These are phyloP conservation scores for Monosporascus sp. DNA, from an alignment of 2,329 filamentous ascomycete species.

Conservation along the genomic window DNA sequence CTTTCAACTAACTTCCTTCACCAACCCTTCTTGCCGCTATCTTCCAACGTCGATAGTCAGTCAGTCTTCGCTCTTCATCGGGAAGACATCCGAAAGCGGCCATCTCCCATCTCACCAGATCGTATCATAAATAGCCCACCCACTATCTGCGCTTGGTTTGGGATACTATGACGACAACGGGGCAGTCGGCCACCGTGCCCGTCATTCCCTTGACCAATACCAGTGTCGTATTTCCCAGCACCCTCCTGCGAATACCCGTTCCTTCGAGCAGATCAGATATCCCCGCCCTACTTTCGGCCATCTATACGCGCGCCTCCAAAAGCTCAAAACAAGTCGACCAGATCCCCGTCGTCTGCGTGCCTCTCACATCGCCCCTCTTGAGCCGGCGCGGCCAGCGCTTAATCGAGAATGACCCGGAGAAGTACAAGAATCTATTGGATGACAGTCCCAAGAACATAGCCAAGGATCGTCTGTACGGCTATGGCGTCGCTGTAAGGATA, in stretches of 20 bases:
- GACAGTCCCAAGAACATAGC: slow-evolving; percentile 55
- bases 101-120: too few species aligned
- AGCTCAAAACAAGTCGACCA: slow-evolving; percentile 59
- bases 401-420: slow-evolving; percentile 58
- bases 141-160: too few species aligned
- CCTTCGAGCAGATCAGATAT: slow-evolving; percentile 78
- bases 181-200: slow-evolving; percentile 52
- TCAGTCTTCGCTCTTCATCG: too few species aligned
- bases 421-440: slow-evolving; percentile 41
- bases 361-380: slow-evolving; percentile 70
- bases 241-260: slow-evolving; percentile 79
- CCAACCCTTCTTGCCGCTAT: too few species aligned
- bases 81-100: too few species aligned
- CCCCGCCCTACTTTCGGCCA: slow-evolving; percentile 76
- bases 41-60: too few species aligned
- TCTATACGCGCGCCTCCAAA: slow-evolving; percentile 72
- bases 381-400: slow-evolving; percentile 70
- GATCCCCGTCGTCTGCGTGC: slow-evolving; percentile 82
- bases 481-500: slow-evolving; percentile 76
- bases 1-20: too few species aligned
- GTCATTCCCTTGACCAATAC: slow-evolving; percentile 78
- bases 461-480: slow-evolving; percentile 72
- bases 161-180: slow-evolving; percentile 19
- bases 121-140: too few species aligned
- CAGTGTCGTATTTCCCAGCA: slow-evolving; percentile 77